Percentiles rank a stretch among this genome's conserved stretches.
Evolutionary conservation across 2,329 filamentous ascomycete genomes (phyloP).

Genomic region (Aspergillus sp.): DNA sequence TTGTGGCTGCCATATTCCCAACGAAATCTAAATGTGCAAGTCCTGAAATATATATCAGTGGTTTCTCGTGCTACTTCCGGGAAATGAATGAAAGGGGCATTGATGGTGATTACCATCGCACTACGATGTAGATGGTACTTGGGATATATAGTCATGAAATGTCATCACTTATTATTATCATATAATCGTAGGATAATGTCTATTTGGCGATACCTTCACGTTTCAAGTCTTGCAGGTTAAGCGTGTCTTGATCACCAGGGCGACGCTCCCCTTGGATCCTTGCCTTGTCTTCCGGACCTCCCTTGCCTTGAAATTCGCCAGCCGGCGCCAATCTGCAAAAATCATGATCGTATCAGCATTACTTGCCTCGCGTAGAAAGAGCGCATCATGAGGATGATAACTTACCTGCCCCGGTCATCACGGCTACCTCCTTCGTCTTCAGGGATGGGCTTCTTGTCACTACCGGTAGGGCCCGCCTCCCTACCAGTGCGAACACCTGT

Average conservation of each 20-base stretch:
- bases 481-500: conserved; percentile 32
- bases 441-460: conserved; percentile 34
- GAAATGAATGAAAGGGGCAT: no score
- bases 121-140: no score
- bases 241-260: conserved; percentile 22
- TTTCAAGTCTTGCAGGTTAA: conserved; percentile 20
- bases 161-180: background rate
- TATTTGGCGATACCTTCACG: conserved; percentile 12
- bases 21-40: no score
- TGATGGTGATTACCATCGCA: no score
- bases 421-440: conserved; percentile 35
- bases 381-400: background rate
- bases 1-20: no score
- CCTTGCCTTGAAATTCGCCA: conserved; percentile 28
- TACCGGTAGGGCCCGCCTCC: conserved; percentile 26
- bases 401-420: conserved; percentile 33
- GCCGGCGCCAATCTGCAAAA: conserved; percentile 26
- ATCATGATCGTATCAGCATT: conserved; percentile 1
- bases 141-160: no score
- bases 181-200: conserved; percentile 7
- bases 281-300: conserved; percentile 31
- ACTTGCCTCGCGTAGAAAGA: background rate
- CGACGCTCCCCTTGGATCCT: conserved; percentile 20
- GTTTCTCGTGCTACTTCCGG: no score
- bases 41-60: no score